Evolutionary conservation across 1,139 yeast species (phyloP).

Genomic region (Pichia sp.): DNA sequence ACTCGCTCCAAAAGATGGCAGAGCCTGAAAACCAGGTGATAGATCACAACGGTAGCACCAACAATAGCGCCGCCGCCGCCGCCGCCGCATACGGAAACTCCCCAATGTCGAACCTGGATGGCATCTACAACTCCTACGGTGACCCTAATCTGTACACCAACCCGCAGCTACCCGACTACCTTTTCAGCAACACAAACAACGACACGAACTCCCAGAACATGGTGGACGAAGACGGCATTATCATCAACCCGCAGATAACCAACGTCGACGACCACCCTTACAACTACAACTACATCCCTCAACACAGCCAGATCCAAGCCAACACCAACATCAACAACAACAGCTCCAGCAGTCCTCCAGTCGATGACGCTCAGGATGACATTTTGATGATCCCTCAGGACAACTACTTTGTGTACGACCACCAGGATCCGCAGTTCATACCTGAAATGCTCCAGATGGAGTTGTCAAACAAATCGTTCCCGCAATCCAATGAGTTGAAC

Average conservation of each 20-base stretch:
- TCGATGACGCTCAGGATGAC: constrained; percentile 20
- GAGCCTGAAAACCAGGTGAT: constrained; percentile 6
- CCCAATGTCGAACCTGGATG: constrained; percentile 16
- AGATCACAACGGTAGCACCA: not conserved
- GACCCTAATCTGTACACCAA: constrained; percentile 28
- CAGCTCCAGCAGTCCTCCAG: constrained; percentile 1
- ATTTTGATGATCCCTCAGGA: constrained; percentile 31
- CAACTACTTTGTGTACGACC: constrained; percentile 25
- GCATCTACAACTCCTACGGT: constrained; percentile 28
- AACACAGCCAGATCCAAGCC: not conserved
- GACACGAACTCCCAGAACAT: constrained; percentile 1
- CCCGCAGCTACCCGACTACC: constrained; percentile 17
- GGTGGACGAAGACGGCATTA: not conserved
- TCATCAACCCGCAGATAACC: constrained; percentile 11
- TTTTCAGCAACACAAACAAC: constrained; percentile 1
- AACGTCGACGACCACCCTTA: constrained; percentile 3
- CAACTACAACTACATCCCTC: not conserved
- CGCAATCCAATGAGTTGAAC: constrained; percentile 31
- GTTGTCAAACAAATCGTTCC: constrained; percentile 26
- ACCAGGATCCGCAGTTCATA: constrained; percentile 25
- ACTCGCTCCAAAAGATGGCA: constrained; percentile 12
- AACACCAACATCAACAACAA: not conserved
- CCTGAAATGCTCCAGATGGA: constrained; percentile 29
- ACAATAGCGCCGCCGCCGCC: no score
- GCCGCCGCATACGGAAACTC: not conserved